Evolutionary conservation across 1,139 yeast species (phyloP).

Genomic region (Hyphopichia buzzinii): DNA sequence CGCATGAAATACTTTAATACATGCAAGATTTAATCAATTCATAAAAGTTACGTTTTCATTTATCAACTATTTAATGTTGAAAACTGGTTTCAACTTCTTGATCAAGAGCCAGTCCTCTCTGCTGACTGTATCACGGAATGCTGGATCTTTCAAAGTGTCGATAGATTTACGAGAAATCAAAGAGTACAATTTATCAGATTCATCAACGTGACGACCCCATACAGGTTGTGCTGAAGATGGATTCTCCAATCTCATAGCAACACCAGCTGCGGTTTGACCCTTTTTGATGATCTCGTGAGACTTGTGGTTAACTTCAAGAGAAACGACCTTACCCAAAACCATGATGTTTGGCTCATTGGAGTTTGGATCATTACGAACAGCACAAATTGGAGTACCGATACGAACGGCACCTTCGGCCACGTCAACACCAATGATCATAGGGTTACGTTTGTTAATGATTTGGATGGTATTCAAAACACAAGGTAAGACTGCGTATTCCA

Average conservation of each 20-base stretch:
- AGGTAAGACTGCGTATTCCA: slow-evolving; percentile 91
- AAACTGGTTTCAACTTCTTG: slow-evolving; percentile 82
- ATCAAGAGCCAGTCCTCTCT: slow-evolving; percentile 94
- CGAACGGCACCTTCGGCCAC: slow-evolving; percentile 87
- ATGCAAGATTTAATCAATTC: not conserved
- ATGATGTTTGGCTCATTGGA: slow-evolving; percentile 74
- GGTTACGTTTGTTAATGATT: slow-evolving; percentile 97
- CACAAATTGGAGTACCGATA: slow-evolving; percentile 93
- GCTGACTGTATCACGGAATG: slow-evolving; percentile 90
- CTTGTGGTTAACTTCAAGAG: slow-evolving; percentile 94
- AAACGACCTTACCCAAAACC: slow-evolving; percentile 79
- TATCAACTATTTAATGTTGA: slow-evolving; percentile 62
- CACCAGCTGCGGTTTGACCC: slow-evolving; percentile 97
- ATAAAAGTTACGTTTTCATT: not conserved
- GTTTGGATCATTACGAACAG: slow-evolving; percentile 83
- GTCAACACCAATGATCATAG: slow-evolving; percentile 99
- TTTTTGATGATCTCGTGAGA: slow-evolving; percentile 76
- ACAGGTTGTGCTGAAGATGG: slow-evolving; percentile 92
- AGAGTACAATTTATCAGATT: slow-evolving; percentile 84
- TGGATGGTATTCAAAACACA: slow-evolving; percentile 92
- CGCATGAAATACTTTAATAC: too few relatives aligned
- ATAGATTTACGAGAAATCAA: slow-evolving; percentile 84
- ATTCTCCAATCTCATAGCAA: slow-evolving; percentile 94
- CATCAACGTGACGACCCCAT: slow-evolving; percentile 99
- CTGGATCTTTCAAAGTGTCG: slow-evolving; percentile 97